Percentiles rank a stretch among this genome's conserved stretches.
phyloP scores from a whole-genome alignment of 805 yeast species.

The Scheffersomyces stipitis region DNA sequence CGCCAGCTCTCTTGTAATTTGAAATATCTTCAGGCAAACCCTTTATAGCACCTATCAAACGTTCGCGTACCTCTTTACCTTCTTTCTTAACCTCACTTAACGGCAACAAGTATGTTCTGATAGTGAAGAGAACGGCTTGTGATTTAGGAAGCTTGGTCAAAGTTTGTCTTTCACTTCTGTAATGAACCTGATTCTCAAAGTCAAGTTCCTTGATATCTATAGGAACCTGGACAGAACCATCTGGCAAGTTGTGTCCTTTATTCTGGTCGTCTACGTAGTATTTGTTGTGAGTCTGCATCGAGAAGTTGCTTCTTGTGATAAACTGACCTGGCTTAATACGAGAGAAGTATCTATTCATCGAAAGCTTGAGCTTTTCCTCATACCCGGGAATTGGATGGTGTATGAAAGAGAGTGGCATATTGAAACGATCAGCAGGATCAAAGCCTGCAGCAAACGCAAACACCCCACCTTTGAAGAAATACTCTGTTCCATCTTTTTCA shows the following conservation, averaged over 20 bases:
- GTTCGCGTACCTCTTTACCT: constrained; percentile 41
- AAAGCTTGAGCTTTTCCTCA: constrained; percentile 34
- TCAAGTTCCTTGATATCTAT: constrained; percentile 31
- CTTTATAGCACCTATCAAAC: constrained; percentile 60
- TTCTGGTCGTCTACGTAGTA: constrained; percentile 39
- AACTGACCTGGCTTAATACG: constrained; percentile 36
- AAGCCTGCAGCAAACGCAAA: constrained; percentile 49
- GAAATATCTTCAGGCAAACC: constrained; percentile 61
- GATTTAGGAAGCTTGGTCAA: constrained; percentile 39
- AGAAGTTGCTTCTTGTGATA: constrained; percentile 41
- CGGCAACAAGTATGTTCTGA: constrained; percentile 41
- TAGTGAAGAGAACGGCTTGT: constrained; percentile 41
- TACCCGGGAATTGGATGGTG: constrained; percentile 46
- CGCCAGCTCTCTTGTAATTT: constrained; percentile 59
- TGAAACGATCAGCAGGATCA: constrained; percentile 36
- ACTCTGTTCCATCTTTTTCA: constrained; percentile 35
- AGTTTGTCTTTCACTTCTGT: constrained; percentile 43
- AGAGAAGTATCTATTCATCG: constrained; percentile 43
- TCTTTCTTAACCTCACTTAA: constrained; percentile 31
- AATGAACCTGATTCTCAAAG: constrained; percentile 38
- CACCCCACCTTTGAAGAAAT: constrained; percentile 42
- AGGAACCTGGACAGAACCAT: constrained; percentile 23
- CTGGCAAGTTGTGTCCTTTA: constrained; percentile 37
- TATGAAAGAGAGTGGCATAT: constrained; percentile 35
- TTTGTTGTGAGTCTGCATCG: constrained; percentile 37